Base-by-base conservation (phyloP, 2,329 filamentous ascomycete species). In the Xylaria sp. region DNA sequence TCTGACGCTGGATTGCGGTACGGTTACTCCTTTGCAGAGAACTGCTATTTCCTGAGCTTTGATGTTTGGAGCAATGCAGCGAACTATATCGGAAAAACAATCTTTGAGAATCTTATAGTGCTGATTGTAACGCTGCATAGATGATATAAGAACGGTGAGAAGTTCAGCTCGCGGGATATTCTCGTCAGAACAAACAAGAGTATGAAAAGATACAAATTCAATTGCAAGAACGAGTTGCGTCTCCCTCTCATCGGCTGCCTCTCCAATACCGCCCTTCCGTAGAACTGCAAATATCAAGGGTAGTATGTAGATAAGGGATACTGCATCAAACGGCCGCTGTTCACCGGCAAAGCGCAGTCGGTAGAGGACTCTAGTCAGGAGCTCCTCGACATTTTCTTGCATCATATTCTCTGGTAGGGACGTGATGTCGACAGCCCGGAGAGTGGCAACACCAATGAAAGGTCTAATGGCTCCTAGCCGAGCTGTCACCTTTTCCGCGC, bases 51-150 rank as follows among this genome's bases (percentile, higher is more conserved):
- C 97, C 1, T 87, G 81, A 3, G 85, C 79, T 65, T 81, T 90
- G 73, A 98, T 94, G 75, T 94, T 97, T 2, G 92, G 90, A 2
- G 95, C 92, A 61, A 98, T 87, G 72, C 91, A 94, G 69, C 94
- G 90, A 76, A 93, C 93, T 73, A 97, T 87, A 79, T 98, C 94
- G 63, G 92, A 87, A 72, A 99, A 88, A 76, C 94, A 97, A 80
- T 99, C 96, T 80, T 95, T 97, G 81, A 98, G 90, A 67, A 94
- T 85, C 81, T 97, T 97, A 84, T 98, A 98, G 81, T 99, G 96
- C 77, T 97, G 94, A 54, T 90, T 91, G 79, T 97, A 97, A 69
- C 83, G 88, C 78, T 97, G 93, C 92, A 99, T 97, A 1, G 94
- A 91, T 54, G 85, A 85, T 66, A 97, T 90, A 46, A 99, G 84